Percentiles rank a stretch among this genome's conserved stretches.
These are phyloP conservation scores for Hsuehochloa calcarea DNA, from an alignment of 176 grass and related monocot genomes.

Conservation along the genomic window DNA sequence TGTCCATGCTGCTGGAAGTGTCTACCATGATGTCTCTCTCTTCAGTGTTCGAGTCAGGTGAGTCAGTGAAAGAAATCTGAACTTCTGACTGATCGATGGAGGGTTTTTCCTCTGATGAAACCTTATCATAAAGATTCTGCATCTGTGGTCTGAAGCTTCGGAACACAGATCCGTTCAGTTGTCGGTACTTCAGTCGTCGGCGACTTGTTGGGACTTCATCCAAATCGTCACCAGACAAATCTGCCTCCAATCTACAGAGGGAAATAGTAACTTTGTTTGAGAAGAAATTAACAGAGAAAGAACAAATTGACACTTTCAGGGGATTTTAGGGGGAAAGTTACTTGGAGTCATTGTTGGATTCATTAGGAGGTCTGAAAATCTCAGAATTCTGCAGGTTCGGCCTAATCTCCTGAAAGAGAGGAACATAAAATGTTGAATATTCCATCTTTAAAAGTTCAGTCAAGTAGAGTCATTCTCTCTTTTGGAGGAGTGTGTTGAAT, in stretches of 20 bases:
- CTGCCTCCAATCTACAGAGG: constrained; percentile 38
- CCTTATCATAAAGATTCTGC: constrained; percentile 50
- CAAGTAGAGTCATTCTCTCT: not conserved
- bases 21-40: constrained; percentile 57
- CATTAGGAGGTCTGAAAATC: constrained; percentile 40
- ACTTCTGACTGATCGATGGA: constrained; percentile 36
- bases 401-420: constrained; percentile 54
- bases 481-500: not conserved
- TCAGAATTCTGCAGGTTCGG: constrained; percentile 52
- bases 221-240: constrained; percentile 33
- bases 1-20: constrained; percentile 33
- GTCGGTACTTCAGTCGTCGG: constrained; percentile 49
- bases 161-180: constrained; percentile 45
- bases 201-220: constrained; percentile 37
- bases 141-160: constrained; percentile 40
- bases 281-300: constrained; percentile 13
- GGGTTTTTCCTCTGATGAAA: constrained; percentile 43
- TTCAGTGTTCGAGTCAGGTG: constrained; percentile 38
- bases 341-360: constrained; percentile 36
- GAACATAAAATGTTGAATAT: constrained; percentile 24
- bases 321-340: constrained; percentile 36
- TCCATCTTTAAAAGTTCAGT: not conserved
- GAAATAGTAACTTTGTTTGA: constrained; percentile 10
- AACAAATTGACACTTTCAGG: not conserved
- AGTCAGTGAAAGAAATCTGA: constrained; percentile 43